Evolutionary conservation across 306 rosid species (phyloP), one percentile per base, ranked within the genome.

Genomic region (Sechiopsis laciniata): DNA sequence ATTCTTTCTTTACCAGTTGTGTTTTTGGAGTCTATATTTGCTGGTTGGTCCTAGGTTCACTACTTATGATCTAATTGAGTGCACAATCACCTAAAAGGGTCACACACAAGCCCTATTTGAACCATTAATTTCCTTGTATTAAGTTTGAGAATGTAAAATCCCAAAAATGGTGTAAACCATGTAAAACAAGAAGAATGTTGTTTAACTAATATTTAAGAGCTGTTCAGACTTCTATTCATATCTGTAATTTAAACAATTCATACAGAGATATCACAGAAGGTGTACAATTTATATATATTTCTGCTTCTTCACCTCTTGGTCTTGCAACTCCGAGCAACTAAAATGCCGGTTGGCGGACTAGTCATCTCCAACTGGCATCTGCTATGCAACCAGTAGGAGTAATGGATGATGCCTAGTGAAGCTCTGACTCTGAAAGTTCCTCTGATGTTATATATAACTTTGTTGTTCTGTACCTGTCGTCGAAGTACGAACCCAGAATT

Each of bases 361-460:
- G 97, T 91, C 91, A 95, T 91, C 84, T 84, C 89, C 7, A 95
- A 78, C 48, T 84, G 96, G 79, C 99, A 95, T 40, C 78, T 57
- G 72, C 88, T 86, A 79, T 89, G 90, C 67, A 95, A 72, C 91
- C 86, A 84, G 58, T 77, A 88, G 45, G 96, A 81, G 48, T 72
- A 26, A 81, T 87, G 99, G 19, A 91, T 16, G 73, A 83, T 58
- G 7, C 96, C 96, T 42, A 89, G 70, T 1, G 69, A 82, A 67
- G 90, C 84, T 84, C 78, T 86, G 24, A 95, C 95, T 80, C 75
- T 89, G 71, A 83, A 89, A 51, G 87, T 88, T 72, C 88, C 99
- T 74, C 88, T 95, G 16, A 90, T 84, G 61, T 77, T 74, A 74
- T 85, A 95, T 40, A 62, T 75, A 17, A 95, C 72, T 65, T 58